Evolutionary conservation across 805 yeast species (phyloP).

Genomic region (Candida orba): DNA sequence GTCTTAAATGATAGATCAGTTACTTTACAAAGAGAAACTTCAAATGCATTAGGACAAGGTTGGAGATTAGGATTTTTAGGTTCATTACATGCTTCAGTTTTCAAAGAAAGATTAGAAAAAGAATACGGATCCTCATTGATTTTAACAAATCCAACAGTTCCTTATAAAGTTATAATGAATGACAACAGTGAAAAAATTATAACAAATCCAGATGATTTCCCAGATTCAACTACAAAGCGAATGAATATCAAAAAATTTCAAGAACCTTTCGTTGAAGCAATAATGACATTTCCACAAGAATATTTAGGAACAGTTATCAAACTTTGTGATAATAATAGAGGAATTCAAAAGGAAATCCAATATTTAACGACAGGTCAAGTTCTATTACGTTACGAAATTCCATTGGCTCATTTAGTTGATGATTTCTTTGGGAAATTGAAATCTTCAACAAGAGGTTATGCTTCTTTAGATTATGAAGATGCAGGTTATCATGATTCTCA

Average conservation of each 20-base stretch:
- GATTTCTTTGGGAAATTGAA: slow-evolving; percentile 93
- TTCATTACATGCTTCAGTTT: slow-evolving; percentile 90
- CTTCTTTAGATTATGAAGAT: slow-evolving; percentile 91
- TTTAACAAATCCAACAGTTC: slow-evolving; percentile 94
- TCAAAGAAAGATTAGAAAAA: slow-evolving; percentile 82
- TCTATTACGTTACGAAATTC: slow-evolving; percentile 68
- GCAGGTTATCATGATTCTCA: slow-evolving; percentile 78
- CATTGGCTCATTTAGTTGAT: slow-evolving; percentile 85
- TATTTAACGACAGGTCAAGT: slow-evolving; percentile 79
- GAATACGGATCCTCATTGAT: slow-evolving; percentile 92
- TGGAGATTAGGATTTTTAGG: slow-evolving; percentile 97
- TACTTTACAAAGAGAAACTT: slow-evolving; percentile 80
- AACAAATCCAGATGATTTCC: slow-evolving; percentile 91
- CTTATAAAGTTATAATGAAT: slow-evolving; percentile 66
- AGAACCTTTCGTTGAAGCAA: slow-evolving; percentile 88
- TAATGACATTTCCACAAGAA: slow-evolving; percentile 87
- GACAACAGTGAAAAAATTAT: slow-evolving; percentile 61
- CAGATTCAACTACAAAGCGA: slow-evolving; percentile 40
- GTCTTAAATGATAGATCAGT: slow-evolving; percentile 92
- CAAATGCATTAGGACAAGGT: slow-evolving; percentile 93
- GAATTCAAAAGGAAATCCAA: slow-evolving; percentile 71
- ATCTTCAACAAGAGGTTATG: slow-evolving; percentile 86
- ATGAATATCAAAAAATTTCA: slow-evolving; percentile 43
- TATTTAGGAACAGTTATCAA: slow-evolving; percentile 83
- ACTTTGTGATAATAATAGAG: slow-evolving; percentile 78